Percentiles rank a stretch among this genome's conserved stretches.
Evolutionary conservation across 257 asterid genomes (phyloP).

Genomic region (Solanum okadae): DNA sequence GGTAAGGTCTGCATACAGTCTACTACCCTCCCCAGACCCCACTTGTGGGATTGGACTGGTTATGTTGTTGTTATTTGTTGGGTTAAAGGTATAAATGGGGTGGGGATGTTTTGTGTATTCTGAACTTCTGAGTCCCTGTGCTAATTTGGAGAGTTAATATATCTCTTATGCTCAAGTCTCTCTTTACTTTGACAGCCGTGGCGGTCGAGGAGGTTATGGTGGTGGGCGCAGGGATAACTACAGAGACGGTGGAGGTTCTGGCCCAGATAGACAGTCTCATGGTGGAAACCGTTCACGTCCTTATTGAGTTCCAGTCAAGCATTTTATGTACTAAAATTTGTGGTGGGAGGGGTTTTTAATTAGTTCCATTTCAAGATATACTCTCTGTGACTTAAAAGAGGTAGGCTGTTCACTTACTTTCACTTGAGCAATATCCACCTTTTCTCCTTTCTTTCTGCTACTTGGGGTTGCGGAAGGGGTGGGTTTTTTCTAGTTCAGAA

Average conservation of each 20-base stretch:
- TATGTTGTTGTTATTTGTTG: not conserved
- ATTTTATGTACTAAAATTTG: constrained; percentile 59
- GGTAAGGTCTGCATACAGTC: not conserved
- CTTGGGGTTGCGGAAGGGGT: constrained; percentile 13
- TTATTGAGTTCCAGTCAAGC: constrained; percentile 43
- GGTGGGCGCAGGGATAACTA: constrained; percentile 71
- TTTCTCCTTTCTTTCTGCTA: constrained; percentile 38
- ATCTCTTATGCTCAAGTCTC: not conserved
- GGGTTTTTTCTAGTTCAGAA: constrained; percentile 35
- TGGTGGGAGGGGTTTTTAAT: constrained; percentile 60
- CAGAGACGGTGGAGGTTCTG: constrained; percentile 82
- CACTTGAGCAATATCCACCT: constrained; percentile 34
- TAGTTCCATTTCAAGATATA: constrained; percentile 55
- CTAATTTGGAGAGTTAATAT: not conserved
- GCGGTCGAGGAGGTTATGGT: constrained; percentile 89
- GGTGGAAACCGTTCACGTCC: constrained; percentile 98
- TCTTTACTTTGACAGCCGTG: constrained; percentile 32
- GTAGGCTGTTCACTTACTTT: constrained; percentile 64
- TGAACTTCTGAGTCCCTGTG: not conserved
- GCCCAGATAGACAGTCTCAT: constrained; percentile 83
- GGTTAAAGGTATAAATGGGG: not conserved
- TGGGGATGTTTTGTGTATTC: not conserved
- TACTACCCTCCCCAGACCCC: not conserved
- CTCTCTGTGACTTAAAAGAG: constrained; percentile 67
- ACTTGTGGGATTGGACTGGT: not conserved